Percentiles rank a stretch among this genome's conserved stretches.
These are phyloP conservation scores for Hypsizygus marmoreus DNA, from an alignment of 768 basidiomycete species.

Conservation along the genomic window DNA sequence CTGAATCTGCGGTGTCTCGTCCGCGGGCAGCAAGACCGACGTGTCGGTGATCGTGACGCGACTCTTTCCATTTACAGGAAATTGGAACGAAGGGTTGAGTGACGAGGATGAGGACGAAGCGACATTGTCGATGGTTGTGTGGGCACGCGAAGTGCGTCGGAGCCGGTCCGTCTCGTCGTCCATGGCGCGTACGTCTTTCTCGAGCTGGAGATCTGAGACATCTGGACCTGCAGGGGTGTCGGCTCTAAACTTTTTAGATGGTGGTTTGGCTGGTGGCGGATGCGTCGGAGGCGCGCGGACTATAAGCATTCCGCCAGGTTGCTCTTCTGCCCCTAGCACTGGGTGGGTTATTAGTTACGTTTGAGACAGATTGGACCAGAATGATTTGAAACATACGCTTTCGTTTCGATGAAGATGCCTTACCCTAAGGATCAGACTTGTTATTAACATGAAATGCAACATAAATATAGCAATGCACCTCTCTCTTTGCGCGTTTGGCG, in stretches of 20 bases:
- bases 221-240: slow-evolving; percentile 36
- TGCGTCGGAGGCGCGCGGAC: slow-evolving; percentile 50
- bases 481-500: slow-evolving; percentile 62
- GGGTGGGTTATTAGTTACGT: slow-evolving; percentile 17
- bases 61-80: slow-evolving; percentile 36
- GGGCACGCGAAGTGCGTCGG: slow-evolving; percentile 58
- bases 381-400: slow-evolving; percentile 52
- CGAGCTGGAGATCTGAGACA: slow-evolving; percentile 57
- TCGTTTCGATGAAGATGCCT: slow-evolving; percentile 51
- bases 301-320: slow-evolving; percentile 63
- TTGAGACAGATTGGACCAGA: slow-evolving; percentile 7
- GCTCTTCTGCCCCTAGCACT: slow-evolving; percentile 62
- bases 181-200: slow-evolving; percentile 73
- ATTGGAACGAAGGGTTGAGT: slow-evolving; percentile 28
- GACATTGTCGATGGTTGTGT: slow-evolving; percentile 36
- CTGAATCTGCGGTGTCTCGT: slow-evolving; percentile 68
- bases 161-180: slow-evolving; percentile 68
- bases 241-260: slow-evolving; percentile 62
- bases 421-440: slow-evolving; percentile 30
- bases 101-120: slow-evolving; percentile 23
- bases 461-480: slow-evolving; percentile 28
- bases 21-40: slow-evolving; percentile 47
- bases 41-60: slow-evolving; percentile 44
- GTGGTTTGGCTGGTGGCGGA: slow-evolving; percentile 36
- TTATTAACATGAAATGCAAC: background rate